Base-by-base conservation (phyloP, 2,329 filamentous ascomycete genomes). In the Dissoconium aciculare region DNA sequence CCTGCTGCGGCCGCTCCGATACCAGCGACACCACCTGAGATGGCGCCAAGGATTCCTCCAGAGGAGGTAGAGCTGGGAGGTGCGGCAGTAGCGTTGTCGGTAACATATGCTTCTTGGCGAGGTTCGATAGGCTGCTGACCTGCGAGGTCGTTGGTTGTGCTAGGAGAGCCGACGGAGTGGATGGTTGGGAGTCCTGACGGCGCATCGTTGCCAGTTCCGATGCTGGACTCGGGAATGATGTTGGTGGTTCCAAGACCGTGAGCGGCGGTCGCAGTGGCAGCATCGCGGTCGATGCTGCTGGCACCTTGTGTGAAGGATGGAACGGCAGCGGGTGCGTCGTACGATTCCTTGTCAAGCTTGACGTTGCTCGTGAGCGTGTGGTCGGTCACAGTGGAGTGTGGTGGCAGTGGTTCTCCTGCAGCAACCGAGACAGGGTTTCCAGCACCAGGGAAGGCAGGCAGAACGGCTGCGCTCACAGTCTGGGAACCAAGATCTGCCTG, bases 401-500 rank as follows among this genome's bases (percentile, higher is more conserved):
- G 66, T 24, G 85, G 85, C 6, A 93, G 69, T 53, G 75, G 73
- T 60, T 92, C 81, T 46, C 84, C 84, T 3, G 85, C 78, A 14
- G 69, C 67, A 32, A 92, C 67, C 47, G 69, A 66, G 53, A 94
- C 70, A 5, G 87, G 85, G 56, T 94, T 94, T 33, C 83, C 71
- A 33, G 57, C 52, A 30, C 68, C 68, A 33, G 56, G 58, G 12
- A 67, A 67, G 4, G 70, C 69, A 21, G 71, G 69, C 31, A 74
- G 60, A 10, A 71, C 70, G 30, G 64, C 63, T 34, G 71, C 67
- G 30, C 56, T 49, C 48, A 82, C 57, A 11, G 40, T 42, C 31
- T 44, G 40, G 26, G 35, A 34, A 11, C 40, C 38, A 13, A 31
- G 25, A 15, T 37, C 39, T 15, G 40, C 28, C 24, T 30, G 34